Evolutionary conservation across 768 basidiomycete species (phyloP).

Genomic region (Termitomyces sp.): DNA sequence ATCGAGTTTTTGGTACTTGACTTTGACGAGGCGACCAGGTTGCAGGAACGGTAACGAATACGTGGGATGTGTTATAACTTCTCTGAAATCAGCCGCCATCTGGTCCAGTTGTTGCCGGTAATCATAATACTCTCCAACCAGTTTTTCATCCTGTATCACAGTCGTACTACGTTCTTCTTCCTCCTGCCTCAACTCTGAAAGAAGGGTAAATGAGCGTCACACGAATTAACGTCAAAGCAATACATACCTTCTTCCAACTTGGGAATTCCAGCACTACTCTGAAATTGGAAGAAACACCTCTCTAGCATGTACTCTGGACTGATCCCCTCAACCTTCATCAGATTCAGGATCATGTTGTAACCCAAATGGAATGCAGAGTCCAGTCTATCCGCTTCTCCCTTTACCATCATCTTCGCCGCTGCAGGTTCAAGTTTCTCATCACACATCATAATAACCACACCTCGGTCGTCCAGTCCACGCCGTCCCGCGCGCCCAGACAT

Average conservation of each 20-base stretch:
- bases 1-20: conserved; percentile 81
- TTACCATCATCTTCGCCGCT: conserved; percentile 94
- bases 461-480: conserved; percentile 95
- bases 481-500: conserved; percentile 99
- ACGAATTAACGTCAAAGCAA: neutral
- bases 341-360: conserved; percentile 98
- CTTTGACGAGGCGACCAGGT: conserved; percentile 85
- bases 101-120: conserved; percentile 90
- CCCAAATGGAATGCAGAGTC: conserved; percentile 99
- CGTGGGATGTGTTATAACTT: conserved; percentile 91
- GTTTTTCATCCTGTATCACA: conserved; percentile 76
- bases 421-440: conserved; percentile 95
- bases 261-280: conserved; percentile 90
- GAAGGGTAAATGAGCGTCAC: neutral
- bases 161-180: conserved; percentile 61
- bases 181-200: conserved; percentile 65
- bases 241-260: conserved; percentile 71
- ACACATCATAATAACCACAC: conserved; percentile 99
- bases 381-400: conserved; percentile 93
- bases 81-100: conserved; percentile 81
- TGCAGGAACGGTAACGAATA: conserved; percentile 95
- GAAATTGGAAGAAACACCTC: conserved; percentile 97
- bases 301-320: conserved; percentile 99
- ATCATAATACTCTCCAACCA: conserved; percentile 88
- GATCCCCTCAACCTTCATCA: conserved; percentile 98